A percentile compares a stretch with the other conserved stretches of the same genome.
phyloP scores from a whole-genome alignment of 1,284 basidiomycete species.

The Papiliotrema flavescens region DNA sequence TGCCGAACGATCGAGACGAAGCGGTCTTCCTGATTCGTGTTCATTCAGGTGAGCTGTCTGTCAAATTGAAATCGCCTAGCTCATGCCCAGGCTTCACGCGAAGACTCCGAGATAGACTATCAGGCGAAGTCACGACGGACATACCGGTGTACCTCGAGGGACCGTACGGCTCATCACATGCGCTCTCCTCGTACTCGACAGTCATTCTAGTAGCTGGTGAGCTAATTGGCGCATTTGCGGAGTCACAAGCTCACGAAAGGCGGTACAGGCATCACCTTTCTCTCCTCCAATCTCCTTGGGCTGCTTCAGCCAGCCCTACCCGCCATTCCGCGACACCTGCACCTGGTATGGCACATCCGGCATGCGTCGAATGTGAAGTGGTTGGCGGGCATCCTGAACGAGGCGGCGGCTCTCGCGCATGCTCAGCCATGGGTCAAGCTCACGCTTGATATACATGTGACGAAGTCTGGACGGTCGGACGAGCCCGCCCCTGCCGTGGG shows the following conservation, averaged over 20 bases:
- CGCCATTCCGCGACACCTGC: background rate
- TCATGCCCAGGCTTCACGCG: slow-evolving; percentile 28
- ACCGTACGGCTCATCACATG: slow-evolving; percentile 38
- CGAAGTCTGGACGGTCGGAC: slow-evolving; percentile 1
- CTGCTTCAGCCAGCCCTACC: background rate
- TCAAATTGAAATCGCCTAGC: background rate
- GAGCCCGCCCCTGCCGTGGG: background rate
- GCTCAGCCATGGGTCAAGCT: background rate
- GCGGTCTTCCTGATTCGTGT: slow-evolving; percentile 40
- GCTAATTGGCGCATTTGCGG: slow-evolving; percentile 29
- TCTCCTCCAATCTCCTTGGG: slow-evolving; percentile 5
- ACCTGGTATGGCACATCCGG: slow-evolving; percentile 8
- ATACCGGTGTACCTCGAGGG: slow-evolving; percentile 41
- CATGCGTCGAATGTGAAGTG: background rate
- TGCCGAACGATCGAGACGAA: slow-evolving; percentile 24
- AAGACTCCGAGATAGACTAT: slow-evolving; percentile 22
- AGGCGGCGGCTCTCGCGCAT: background rate
- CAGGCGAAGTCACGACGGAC: slow-evolving; percentile 5
- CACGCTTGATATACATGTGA: slow-evolving; percentile 4
- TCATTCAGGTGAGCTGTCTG: slow-evolving; percentile 29
- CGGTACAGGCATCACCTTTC: slow-evolving; percentile 8
- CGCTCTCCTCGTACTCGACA: slow-evolving; percentile 25
- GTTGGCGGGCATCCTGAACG: slow-evolving; percentile 1
- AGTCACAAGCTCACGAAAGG: slow-evolving; percentile 12
- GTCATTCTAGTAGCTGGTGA: slow-evolving; percentile 44